Conservation (phyloP, 2,329 filamentous ascomycete genomes). For the Decorospora gaudefroyi region DNA sequence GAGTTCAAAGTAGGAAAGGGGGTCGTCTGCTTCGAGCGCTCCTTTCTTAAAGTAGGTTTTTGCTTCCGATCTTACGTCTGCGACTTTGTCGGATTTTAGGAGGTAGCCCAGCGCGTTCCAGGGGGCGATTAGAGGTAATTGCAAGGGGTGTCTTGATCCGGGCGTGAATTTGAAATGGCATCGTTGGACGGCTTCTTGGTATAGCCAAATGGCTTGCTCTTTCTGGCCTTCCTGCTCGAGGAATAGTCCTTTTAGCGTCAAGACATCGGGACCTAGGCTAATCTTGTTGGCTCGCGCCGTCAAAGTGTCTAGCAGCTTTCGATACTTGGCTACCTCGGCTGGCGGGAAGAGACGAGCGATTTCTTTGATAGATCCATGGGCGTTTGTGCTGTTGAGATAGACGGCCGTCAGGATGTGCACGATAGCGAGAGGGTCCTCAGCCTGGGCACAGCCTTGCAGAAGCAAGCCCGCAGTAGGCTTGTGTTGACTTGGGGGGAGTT, state of each 20-base stretch:
- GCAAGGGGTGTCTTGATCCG: slow-evolving; percentile 27
- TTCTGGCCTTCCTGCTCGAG: slow-evolving; percentile 32
- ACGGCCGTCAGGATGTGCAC: slow-evolving; percentile 38
- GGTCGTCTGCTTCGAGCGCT: slow-evolving; percentile 50
- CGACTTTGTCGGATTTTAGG: slow-evolving; percentile 21
- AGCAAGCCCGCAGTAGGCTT: slow-evolving; percentile 23
- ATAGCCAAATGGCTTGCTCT: slow-evolving; percentile 26
- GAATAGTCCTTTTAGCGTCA: slow-evolving; percentile 40
- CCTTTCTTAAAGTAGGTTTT: slow-evolving; percentile 45
- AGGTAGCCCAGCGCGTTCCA: slow-evolving; percentile 43
- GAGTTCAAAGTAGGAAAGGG: slow-evolving; percentile 49
- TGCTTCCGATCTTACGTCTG: slow-evolving; percentile 25
- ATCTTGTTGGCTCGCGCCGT: too few relatives aligned
- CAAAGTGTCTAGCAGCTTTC: slow-evolving; percentile 23
- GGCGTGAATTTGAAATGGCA: slow-evolving; percentile 20
- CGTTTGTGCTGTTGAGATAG: slow-evolving; percentile 21
- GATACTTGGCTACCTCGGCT: slow-evolving; percentile 26
- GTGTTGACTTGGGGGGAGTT: slow-evolving; percentile 34
- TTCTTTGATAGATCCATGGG: slow-evolving; percentile 14
- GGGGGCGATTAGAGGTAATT: slow-evolving; percentile 33
- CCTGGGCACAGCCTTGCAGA: slow-evolving; percentile 37
- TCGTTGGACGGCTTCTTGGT: slow-evolving; percentile 29
- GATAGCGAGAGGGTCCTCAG: slow-evolving; percentile 35
- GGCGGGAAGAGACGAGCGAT: slow-evolving; percentile 25
- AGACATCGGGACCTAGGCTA: slow-evolving; percentile 27